Percentiles rank a stretch among this genome's conserved stretches.
Evolutionary conservation across 2,329 filamentous ascomycete genomes (phyloP).

Genomic region (Bisporella sp.): DNA sequence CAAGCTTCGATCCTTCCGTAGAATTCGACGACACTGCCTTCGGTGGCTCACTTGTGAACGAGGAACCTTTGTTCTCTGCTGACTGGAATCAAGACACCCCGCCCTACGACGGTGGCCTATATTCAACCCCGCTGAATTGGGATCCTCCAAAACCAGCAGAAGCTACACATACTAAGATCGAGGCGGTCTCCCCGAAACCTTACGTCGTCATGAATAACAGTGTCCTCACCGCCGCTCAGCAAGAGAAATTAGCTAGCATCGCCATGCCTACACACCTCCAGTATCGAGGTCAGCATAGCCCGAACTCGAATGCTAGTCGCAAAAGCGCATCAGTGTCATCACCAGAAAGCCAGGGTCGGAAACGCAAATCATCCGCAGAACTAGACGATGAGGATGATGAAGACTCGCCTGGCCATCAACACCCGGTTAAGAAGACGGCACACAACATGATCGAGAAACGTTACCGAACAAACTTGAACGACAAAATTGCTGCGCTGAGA

Average conservation of each 20-base stretch:
- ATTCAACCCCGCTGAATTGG: slow-evolving; percentile 27
- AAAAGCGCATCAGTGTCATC: slow-evolving; percentile 44
- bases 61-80: slow-evolving; percentile 20
- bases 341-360: slow-evolving; percentile 53
- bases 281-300: slow-evolving; percentile 42
- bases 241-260: slow-evolving; percentile 54
- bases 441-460: slow-evolving; percentile 99
- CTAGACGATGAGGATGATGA: slow-evolving; percentile 54
- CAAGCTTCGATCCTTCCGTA: slow-evolving; percentile 17
- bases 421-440: slow-evolving; percentile 75
- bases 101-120: slow-evolving; percentile 24
- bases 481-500: slow-evolving; percentile 88
- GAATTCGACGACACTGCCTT: slow-evolving; percentile 19
- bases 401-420: slow-evolving; percentile 49
- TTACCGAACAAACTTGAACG: slow-evolving; percentile 92
- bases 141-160: slow-evolving; percentile 9
- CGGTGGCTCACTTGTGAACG: slow-evolving; percentile 19
- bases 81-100: slow-evolving; percentile 24
- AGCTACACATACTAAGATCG: slow-evolving; percentile 12
- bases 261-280: slow-evolving; percentile 58
- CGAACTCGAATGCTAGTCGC: slow-evolving; percentile 43
- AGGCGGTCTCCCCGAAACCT: slow-evolving; percentile 11
- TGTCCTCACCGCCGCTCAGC: slow-evolving; percentile 49
- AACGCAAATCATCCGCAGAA: slow-evolving; percentile 62
- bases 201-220: slow-evolving; percentile 23